These are phyloP conservation scores for Botrytis elliptica DNA, from an alignment of 2,329 filamentous ascomycete species.

Conservation along the genomic window DNA sequence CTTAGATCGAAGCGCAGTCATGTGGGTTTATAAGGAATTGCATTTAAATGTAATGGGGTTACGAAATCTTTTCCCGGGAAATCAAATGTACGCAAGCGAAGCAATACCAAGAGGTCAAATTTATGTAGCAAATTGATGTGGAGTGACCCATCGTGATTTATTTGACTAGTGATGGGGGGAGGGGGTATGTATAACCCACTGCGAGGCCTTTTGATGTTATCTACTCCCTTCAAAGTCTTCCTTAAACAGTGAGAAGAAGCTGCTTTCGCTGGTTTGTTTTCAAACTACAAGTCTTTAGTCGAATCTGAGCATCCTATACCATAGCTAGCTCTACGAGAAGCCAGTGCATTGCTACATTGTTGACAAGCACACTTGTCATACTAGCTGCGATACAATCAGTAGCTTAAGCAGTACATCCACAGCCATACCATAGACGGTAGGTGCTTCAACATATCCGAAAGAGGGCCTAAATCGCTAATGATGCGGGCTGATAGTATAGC, in stretches of 20 bases:
- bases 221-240: neutral
- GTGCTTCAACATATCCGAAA: neutral
- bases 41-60: neutral
- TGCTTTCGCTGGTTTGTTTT: neutral
- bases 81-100: neutral
- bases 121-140: neutral
- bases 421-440: fast-evolving
- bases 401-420: neutral
- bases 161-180: neutral
- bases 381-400: neutral
- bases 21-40: neutral
- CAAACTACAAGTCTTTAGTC: neutral
- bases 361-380: neutral
- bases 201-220: neutral
- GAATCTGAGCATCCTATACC: neutral
- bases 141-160: neutral
- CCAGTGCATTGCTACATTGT: neutral
- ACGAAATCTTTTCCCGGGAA: neutral
- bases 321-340: neutral
- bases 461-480: neutral
- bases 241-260: neutral
- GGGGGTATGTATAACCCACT: neutral
- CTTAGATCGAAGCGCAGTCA: too few species aligned
- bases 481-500: neutral
- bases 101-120: neutral